Conservation (phyloP, 2,329 filamentous ascomycete genomes). For the Stagonosporopsis tanaceti region DNA sequence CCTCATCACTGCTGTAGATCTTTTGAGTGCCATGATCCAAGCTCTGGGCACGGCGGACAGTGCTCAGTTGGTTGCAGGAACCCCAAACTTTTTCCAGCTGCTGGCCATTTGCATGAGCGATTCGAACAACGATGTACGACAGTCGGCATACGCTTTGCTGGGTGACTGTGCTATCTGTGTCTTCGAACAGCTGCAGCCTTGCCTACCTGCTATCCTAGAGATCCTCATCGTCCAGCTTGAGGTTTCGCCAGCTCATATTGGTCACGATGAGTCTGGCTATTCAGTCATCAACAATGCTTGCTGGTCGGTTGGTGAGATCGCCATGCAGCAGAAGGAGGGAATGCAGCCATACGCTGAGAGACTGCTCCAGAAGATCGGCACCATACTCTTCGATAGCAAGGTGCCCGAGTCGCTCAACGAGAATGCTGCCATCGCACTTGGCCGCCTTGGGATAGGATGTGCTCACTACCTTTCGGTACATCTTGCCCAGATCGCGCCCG, state of each 20-base stretch:
- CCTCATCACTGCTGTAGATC: constrained; percentile 90
- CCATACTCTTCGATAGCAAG: constrained; percentile 84
- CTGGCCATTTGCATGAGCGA: constrained; percentile 93
- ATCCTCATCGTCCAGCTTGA: constrained; percentile 89
- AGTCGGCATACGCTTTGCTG: constrained; percentile 93
- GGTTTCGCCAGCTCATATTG: constrained; percentile 70
- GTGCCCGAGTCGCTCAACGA: constrained; percentile 89
- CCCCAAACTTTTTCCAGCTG: constrained; percentile 88
- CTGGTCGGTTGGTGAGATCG: constrained; percentile 94
- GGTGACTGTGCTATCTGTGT: constrained; percentile 95
- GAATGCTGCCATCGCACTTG: constrained; percentile 92
- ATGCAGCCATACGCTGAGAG: constrained; percentile 81
- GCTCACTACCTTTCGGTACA: constrained; percentile 79
- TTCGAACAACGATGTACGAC: constrained; percentile 86
- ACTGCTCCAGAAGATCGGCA: constrained; percentile 77
- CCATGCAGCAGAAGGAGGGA: constrained; percentile 75
- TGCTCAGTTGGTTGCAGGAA: constrained; percentile 75
- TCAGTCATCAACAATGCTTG: constrained; percentile 98
- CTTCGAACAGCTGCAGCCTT: constrained; percentile 79
- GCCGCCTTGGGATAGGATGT: constrained; percentile 83
- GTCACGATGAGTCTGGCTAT: constrained; percentile 84
- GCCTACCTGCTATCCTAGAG: constrained; percentile 76
- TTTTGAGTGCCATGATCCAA: constrained; percentile 92
- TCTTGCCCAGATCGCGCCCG: constrained; percentile 78
- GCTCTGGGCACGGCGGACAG: constrained; percentile 79